These are phyloP conservation scores for Sugiyamaella qingdaonensis DNA, from an alignment of 805 yeast species.

Conservation along the genomic window DNA sequence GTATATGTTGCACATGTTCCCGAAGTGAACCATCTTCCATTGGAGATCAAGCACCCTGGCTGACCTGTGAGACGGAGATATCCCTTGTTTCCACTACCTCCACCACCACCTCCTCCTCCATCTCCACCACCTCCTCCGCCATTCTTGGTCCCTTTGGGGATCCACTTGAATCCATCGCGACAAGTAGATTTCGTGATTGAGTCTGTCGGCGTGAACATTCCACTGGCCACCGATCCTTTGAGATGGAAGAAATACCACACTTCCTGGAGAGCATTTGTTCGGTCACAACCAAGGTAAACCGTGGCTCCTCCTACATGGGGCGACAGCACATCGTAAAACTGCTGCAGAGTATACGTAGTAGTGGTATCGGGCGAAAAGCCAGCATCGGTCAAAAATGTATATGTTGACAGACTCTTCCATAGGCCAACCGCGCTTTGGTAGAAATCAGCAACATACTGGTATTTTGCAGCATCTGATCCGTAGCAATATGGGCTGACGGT, in stretches of 20 bases:
- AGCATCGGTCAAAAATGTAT: slow-evolving; percentile 55
- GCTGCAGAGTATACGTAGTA: slow-evolving; percentile 51
- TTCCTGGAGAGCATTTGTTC: slow-evolving; percentile 49
- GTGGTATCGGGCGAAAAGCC: slow-evolving; percentile 66
- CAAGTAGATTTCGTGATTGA: slow-evolving; percentile 51
- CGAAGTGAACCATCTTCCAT: slow-evolving; percentile 73
- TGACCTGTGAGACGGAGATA: slow-evolving; percentile 47
- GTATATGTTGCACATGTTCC: slow-evolving; percentile 81
- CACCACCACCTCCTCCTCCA: slow-evolving; percentile 22
- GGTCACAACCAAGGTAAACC: slow-evolving; percentile 57
- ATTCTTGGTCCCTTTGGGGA: slow-evolving; percentile 54
- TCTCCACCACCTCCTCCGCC: slow-evolving; percentile 29
- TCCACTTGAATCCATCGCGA: slow-evolving; percentile 66
- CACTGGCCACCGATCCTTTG: slow-evolving; percentile 66
- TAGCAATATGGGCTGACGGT: slow-evolving; percentile 76
- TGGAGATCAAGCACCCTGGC: slow-evolving; percentile 74
- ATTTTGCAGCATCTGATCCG: slow-evolving; percentile 24
- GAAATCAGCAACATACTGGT: slow-evolving; percentile 60
- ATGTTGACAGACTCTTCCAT: slow-evolving; percentile 61
- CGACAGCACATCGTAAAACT: slow-evolving; percentile 34
- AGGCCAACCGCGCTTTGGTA: slow-evolving; percentile 56
- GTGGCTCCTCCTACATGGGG: slow-evolving; percentile 44
- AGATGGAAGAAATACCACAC: slow-evolving; percentile 80
- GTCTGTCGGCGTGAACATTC: slow-evolving; percentile 62
- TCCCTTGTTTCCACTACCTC: slow-evolving; percentile 38